phyloP scores from a whole-genome alignment of 2,329 filamentous ascomycete genomes.

The Stachybotrys elegans region DNA sequence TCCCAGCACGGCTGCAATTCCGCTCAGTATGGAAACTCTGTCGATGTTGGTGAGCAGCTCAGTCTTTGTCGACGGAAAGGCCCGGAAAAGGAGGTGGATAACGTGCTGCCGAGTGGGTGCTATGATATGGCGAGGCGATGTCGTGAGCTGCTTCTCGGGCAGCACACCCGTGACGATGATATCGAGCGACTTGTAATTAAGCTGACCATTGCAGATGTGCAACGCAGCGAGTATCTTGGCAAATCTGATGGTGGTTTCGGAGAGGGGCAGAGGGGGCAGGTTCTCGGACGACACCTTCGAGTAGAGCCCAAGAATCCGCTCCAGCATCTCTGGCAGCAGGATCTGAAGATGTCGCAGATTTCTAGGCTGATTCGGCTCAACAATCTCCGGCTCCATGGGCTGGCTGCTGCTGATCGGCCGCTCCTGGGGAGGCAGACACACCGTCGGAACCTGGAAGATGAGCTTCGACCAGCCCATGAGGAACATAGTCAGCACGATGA shows the following conservation, averaged over 20 bases:
- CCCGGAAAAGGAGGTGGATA: conserved; percentile 59
- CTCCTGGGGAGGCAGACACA: conserved; percentile 49
- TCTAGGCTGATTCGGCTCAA: conserved; percentile 41
- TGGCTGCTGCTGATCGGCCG: conserved; percentile 27
- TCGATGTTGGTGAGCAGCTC: conserved; percentile 70
- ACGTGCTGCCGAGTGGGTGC: conserved; percentile 59
- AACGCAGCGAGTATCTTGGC: conserved; percentile 64
- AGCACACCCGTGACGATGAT: conserved; percentile 61
- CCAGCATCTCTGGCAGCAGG: conserved; percentile 67
- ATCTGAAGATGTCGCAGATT: conserved; percentile 50
- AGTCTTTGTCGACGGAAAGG: conserved; percentile 62
- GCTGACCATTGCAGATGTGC: conserved; percentile 58
- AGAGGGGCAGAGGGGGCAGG: conserved; percentile 64
- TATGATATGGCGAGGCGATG: conserved; percentile 52
- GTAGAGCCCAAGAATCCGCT: conserved; percentile 71
- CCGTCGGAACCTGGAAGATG: conserved; percentile 69
- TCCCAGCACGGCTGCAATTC: conserved; percentile 81
- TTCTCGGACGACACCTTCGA: conserved; percentile 65
- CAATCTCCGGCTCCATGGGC: conserved; percentile 21
- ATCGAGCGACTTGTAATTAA: conserved; percentile 56
- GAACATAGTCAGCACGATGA: conserved; percentile 75
- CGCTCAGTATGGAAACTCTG: conserved; percentile 72
- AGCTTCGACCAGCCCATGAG: conserved; percentile 79
- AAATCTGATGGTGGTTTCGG: conserved; percentile 69
- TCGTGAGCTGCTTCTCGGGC: conserved; percentile 42